Base-by-base conservation (phyloP, 2,329 filamentous ascomycete species). In the Penicillium sclerotigenum region DNA sequence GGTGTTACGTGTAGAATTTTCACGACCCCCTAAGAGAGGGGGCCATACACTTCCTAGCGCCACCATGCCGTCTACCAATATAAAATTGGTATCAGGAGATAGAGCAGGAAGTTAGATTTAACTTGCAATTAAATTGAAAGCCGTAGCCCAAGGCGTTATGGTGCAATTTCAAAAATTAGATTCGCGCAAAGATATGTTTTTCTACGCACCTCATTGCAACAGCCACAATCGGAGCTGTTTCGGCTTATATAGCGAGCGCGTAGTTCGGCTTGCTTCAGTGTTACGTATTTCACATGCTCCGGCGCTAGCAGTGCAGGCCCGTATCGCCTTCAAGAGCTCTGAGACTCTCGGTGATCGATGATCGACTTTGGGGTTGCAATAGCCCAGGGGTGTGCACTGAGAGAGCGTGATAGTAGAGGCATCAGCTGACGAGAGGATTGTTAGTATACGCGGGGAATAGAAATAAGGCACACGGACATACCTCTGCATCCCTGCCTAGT, bases 381-480 rank as follows among this genome's bases (percentile, higher is more conserved):
- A 6, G 73, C 73, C 73, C 7, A 75, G 63, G 8, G 61, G 59
- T 18, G 74, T 69, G 18, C 73, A 69, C 5, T n/a, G 7, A 1
- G n/a, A 29, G 24, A 38, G n/a, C 13, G 8, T 16, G 18, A 28
- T 16, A 16, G 24, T 41, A 41, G 14, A 40, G 16, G 10, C 6
- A 24, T 26, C 20, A 34, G 20, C 48, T 49, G 16, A 14, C 8
- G 8, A 16, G 6, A 4, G 1, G n/a, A 31, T n/a, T n/a, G 26
- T 49, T 5, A 49, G 34, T 29, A 31, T 22, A 16, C 9, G 5
- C 1, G 1, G 5, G 16, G 16, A 28, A 40, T 11, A n/a, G 2
- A 9, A 14, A 9, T 22, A 1, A 0, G n/a, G 10, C 14, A 8
- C 18, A 85, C 69, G 64, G 87, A 85, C 0, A 67, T 64, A 14